phyloP scores from a whole-genome alignment of 2,329 filamentous ascomycete species.

The Periglandula ipomoeae region DNA sequence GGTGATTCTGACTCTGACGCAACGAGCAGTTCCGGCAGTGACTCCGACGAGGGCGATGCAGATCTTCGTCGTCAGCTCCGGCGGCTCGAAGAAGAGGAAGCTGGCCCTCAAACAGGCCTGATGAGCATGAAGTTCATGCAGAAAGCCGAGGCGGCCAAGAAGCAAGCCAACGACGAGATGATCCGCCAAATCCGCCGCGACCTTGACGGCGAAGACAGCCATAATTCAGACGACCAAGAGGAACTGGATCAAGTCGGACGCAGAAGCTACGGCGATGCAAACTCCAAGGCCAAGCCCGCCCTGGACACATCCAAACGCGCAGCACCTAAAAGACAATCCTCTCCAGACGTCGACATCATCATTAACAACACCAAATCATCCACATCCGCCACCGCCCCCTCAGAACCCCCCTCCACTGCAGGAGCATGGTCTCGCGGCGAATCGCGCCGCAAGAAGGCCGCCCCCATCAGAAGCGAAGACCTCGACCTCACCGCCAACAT shows the following conservation, averaged over 20 bases:
- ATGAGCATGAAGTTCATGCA: conserved; percentile 92
- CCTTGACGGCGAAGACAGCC: conserved; percentile 52
- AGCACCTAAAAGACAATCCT: conserved; percentile 20
- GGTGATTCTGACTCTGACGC: conserved; percentile 44
- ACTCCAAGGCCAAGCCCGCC: conserved; percentile 14
- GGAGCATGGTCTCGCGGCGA: conserved; percentile 35
- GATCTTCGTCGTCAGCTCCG: conserved; percentile 39
- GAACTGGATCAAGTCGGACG: conserved; percentile 56
- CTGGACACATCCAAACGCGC: conserved; percentile 18
- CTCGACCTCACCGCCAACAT: conserved; percentile 31
- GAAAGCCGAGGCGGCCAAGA: conserved; percentile 70
- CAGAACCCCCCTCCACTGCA: conserved; percentile 18
- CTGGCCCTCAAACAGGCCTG: conserved; percentile 55
- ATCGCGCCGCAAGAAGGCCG: conserved; percentile 25
- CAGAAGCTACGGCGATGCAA: conserved; percentile 51
- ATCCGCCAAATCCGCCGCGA: conserved; percentile 61
- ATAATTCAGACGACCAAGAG: conserved; percentile 32
- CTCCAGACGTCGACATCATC: conserved; percentile 19
- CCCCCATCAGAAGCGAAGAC: conserved; percentile 22
- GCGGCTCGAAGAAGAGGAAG: conserved; percentile 36
- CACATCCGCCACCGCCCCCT: conserved; percentile 11
- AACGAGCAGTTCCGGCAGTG: conserved; percentile 48
- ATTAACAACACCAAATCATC: conserved; percentile 13
- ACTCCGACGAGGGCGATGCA: conserved; percentile 30
- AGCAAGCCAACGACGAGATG: conserved; percentile 72